These are phyloP conservation scores for Fusarium cicatricum DNA, from an alignment of 2,329 filamentous ascomycete genomes.

Conservation along the genomic window DNA sequence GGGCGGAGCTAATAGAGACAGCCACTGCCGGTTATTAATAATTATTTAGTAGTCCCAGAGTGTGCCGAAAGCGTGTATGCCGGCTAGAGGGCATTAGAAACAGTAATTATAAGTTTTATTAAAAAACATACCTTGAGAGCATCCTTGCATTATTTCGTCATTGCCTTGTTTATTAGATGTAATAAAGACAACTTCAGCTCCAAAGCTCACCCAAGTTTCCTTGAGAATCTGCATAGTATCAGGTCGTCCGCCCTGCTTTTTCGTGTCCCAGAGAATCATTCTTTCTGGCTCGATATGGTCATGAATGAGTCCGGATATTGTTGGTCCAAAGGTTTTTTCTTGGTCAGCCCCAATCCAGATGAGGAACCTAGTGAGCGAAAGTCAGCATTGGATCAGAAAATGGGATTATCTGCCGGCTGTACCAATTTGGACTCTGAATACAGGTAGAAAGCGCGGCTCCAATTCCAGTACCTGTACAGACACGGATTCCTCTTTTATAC, in stretches of 20 bases:
- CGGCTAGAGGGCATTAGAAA: background rate
- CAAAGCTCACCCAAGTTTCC: background rate
- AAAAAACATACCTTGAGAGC: background rate
- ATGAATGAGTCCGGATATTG: background rate
- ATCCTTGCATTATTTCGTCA: constrained; percentile 5
- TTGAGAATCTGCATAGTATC: background rate
- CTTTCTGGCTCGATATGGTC: background rate
- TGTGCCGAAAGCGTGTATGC: background rate
- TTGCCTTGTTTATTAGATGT: background rate
- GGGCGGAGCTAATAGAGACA: no score
- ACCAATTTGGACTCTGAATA: constrained; percentile 9
- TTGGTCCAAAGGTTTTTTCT: background rate
- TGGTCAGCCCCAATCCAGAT: constrained; percentile 9
- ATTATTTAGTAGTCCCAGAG: background rate
- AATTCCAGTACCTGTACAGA: constrained; percentile 5
- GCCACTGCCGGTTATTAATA: no score
- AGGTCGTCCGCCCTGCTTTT: background rate
- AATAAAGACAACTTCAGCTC: constrained; percentile 2
- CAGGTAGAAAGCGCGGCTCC: constrained; percentile 6
- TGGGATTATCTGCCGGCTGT: accelerated
- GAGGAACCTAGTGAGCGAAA: background rate
- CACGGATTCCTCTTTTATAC: background rate
- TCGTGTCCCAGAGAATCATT: constrained; percentile 12
- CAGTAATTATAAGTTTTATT: no score
- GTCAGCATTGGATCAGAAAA: background rate